Base-by-base conservation (phyloP, 108 stramenopile species). In the Skeletonema marinoi region DNA sequence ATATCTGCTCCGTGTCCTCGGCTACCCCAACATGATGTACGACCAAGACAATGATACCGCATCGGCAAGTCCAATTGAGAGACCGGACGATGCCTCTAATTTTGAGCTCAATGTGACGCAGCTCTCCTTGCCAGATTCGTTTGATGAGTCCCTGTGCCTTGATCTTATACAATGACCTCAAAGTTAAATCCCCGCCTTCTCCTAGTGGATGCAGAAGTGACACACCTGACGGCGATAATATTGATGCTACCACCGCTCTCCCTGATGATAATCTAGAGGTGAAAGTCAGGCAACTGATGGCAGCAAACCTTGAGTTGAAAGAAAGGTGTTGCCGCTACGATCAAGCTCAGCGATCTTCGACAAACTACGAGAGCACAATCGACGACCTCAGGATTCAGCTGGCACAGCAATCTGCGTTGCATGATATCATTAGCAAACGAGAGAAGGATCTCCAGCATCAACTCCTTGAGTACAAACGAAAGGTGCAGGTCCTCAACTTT, bases 81-180 rank as follows among this genome's bases (percentile, higher is more conserved):
- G 66, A 9, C 6, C 54, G 25, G 73, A 80, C 21, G 73, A 80
- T 42, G 29, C 13, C 61, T 80, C 73, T 19, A 42, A 50, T 12
- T 62, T 61, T 32, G 66, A 71, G 70, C 75, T 77, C 5, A 65
- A 73, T 39, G 41, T 73, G 33, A 73, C 73, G 16, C 60, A 59
- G 25, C 60, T 82, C 36, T 82, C 82, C 13, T 64, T 84, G 68
- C 83, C 83, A 32, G 78, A 76, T 25, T 76, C 78, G 30, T 83
- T 83, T 35, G 82, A 79, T 50, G 78, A 83, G 17, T 65, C 70
- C 31, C 30, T 79, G 16, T 72, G 71, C 39, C 66, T 73, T 60
- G 78, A 73, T 35, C n/a, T 46, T 79, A 16, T 73, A 73, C 72
- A 79, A 79, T 29, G 65, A 78, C 48, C 31, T 71, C 30, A 54